Evolutionary conservation across 2,329 filamentous ascomycete genomes (phyloP), one percentile per base, ranked within the genome.

Genomic region (Hypoxylon sp.): DNA sequence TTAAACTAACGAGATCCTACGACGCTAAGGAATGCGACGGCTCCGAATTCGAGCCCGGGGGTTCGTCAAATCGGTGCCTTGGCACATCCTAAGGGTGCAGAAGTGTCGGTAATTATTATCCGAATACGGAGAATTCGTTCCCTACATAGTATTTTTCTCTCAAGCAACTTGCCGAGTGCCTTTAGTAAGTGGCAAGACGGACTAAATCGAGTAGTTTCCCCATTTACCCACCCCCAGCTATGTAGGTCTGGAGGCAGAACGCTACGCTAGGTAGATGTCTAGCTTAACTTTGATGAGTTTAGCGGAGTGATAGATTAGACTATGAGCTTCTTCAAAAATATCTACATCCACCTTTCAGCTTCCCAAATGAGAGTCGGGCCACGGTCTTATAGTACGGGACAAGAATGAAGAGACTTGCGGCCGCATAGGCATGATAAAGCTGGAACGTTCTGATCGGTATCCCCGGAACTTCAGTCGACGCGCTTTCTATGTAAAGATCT

Each of bases 81-180:
- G 56, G 63, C 59, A 17, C 15, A 32, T 43, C 17, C 20, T 37
- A 8, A 15, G 22, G 43, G 41, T 4, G 28, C 30, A 46, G 43
- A 50, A n/a, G 19, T 5, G 4, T 54, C 59, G 59, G 63, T 59
- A 30, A 63, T 63, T 63, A 48, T 57, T 63, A 59, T 57, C 59
- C 55, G 28, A 46, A 63, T 59, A 19, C 30, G 63, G 63, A 63
- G 60, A 39, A 34, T 10, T 46, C 41, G 15, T 44, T 50, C 49
- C n/a, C 13, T 48, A n/a, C 15, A 48, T 48, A 46, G 43, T 28
- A 26, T n/a, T 24, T 28, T 19, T 10, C 8, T 20, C 28, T 13
- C 10, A 48, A 48, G 24, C 24, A n/a, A 3, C 15, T 13, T 17
- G 8, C 13, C 6, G 17, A 39, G 37, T 13, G 37, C 37, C 17